A percentile compares a stretch with the other conserved stretches of the same genome.
phyloP scores from a whole-genome alignment of 108 stramenopile species.

The Pseudonitzschia delicatissima region DNA sequence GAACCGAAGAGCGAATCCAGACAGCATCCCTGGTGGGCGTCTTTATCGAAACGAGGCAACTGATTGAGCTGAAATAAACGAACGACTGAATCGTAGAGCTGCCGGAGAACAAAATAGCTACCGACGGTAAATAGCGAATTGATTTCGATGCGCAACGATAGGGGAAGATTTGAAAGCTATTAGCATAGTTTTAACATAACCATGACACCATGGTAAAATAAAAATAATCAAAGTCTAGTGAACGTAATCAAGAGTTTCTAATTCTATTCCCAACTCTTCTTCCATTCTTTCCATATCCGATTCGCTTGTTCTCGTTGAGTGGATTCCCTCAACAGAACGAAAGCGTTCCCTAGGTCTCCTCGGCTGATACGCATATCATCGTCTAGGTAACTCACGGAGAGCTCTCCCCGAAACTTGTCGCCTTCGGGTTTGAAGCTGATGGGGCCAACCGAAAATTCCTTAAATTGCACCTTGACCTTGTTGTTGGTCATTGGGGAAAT shows the following conservation, averaged over 20 bases:
- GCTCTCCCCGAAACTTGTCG: not conserved
- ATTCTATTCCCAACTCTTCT: not conserved
- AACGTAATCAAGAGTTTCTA: too few relatives aligned
- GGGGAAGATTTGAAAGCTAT: too few relatives aligned
- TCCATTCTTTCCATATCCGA: constrained; percentile 2
- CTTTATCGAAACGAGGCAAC: constrained; percentile 63
- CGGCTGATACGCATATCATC: constrained; percentile 11
- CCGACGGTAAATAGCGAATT: too few relatives aligned
- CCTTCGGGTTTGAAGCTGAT: not conserved
- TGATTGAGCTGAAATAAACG: not conserved
- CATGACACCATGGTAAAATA: too few relatives aligned
- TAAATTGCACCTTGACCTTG: not conserved
- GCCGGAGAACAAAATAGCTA: not conserved
- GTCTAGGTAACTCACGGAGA: constrained; percentile 1
- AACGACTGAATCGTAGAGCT: not conserved
- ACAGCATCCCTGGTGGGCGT: constrained; percentile 77
- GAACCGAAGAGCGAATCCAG: constrained; percentile 79
- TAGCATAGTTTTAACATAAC: too few relatives aligned
- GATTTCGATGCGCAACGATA: too few relatives aligned
- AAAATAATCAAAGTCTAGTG: too few relatives aligned
- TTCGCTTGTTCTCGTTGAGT: not conserved
- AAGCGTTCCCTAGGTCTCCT: not conserved
- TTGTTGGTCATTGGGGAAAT: not conserved
- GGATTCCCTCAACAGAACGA: not conserved
- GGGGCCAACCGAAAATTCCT: constrained; percentile 1